These are phyloP conservation scores for Funneliformis caledonium DNA, from an alignment of 371 early-diverging fungal species.

Conservation along the genomic window DNA sequence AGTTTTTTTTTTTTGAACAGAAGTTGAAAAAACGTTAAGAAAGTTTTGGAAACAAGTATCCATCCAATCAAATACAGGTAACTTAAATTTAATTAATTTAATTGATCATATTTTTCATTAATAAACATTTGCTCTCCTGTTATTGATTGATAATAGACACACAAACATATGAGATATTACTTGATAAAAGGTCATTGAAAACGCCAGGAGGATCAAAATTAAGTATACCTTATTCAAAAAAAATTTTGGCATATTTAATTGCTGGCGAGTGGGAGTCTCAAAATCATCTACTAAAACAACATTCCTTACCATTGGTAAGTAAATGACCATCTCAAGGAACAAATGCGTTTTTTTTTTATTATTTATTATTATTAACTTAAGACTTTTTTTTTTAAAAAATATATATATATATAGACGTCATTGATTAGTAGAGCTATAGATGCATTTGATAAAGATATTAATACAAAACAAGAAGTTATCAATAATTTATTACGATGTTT, in stretches of 20 bases:
- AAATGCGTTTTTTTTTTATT: not conserved
- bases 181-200: slow-evolving; percentile 84
- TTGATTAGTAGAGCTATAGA: slow-evolving; percentile 84
- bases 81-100: not conserved
- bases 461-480: slow-evolving; percentile 67
- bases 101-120: not conserved
- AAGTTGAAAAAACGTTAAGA: slow-evolving; percentile 1
- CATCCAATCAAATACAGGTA: slow-evolving; percentile 26
- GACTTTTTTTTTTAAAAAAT: not conserved
- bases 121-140: not conserved
- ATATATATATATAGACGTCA: slow-evolving; percentile 68
- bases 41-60: slow-evolving; percentile 38
- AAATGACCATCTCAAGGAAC: not conserved
- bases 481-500: slow-evolving; percentile 78
- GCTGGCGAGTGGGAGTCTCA: slow-evolving; percentile 96
- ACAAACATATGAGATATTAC: slow-evolving; percentile 48
- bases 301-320: slow-evolving; percentile 85
- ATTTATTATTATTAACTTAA: not conserved
- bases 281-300: slow-evolving; percentile 73
- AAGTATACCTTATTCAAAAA: slow-evolving; percentile 60
- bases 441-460: slow-evolving; percentile 60
- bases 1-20: not conserved
- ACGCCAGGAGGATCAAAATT: slow-evolving; percentile 81
- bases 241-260: slow-evolving; percentile 75
- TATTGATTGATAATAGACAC: not conserved